Conservation (phyloP, 495 filamentous ascomycete genomes). For the Podospora conica region DNA sequence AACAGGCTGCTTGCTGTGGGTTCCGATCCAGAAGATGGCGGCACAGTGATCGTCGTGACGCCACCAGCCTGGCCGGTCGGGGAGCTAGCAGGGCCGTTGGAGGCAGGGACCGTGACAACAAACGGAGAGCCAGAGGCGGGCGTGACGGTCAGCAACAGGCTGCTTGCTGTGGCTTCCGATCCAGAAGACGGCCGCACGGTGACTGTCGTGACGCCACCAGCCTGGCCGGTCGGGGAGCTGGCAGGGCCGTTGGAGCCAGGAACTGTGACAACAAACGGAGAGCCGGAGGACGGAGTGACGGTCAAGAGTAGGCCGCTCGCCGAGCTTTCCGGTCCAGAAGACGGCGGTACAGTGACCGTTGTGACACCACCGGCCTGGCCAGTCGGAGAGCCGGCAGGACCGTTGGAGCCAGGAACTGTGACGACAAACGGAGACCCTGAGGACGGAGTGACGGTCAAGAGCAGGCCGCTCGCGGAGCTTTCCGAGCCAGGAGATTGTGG, state of each 20-base stretch:
- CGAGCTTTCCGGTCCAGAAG: neutral
- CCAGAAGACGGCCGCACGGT: neutral
- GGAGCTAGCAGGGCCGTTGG: neutral
- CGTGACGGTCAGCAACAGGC: constrained; percentile 6
- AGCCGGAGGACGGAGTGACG: constrained; percentile 12
- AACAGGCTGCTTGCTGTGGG: neutral
- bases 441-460: neutral
- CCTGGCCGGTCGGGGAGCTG: neutral
- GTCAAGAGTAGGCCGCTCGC: neutral
- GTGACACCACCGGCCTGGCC: neutral
- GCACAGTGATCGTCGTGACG: neutral
- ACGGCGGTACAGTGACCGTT: constrained; percentile 1
- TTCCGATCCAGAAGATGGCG: neutral
- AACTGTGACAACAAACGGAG: constrained; percentile 12
- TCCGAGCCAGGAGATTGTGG: neutral
- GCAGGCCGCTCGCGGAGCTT: neutral
- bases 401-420: neutral
- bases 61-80: neutral
- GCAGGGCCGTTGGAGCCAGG: neutral
- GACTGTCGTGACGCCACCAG: neutral
- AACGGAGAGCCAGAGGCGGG: constrained; percentile 11
- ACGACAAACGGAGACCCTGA: constrained; percentile 11
- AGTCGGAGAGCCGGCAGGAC: neutral
- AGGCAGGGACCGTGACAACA: constrained; percentile 5
- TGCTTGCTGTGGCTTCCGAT: neutral